Evolutionary conservation across 2,329 filamentous ascomycete species (phyloP), one percentile per base, ranked within the genome.

Genomic region (Zasmidium angulare): DNA sequence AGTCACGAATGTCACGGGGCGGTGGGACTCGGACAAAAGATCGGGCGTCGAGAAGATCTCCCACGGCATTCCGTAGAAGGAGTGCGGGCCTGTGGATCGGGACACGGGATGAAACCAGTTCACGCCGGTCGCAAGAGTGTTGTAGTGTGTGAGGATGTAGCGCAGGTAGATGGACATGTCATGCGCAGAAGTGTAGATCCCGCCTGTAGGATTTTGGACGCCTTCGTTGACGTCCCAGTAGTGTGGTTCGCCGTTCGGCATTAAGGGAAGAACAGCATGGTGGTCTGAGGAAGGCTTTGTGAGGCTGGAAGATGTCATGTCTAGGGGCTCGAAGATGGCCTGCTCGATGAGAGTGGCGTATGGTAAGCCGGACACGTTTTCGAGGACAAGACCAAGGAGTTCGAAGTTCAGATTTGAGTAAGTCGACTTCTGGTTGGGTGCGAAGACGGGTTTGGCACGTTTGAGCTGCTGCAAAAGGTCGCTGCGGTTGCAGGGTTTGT

Each of bases 41-140:
- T 69, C 69, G 43, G 77, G 72, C 1, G 74, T 77, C 0, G 77
- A 75, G 46, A 76, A 76, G 0, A 78, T 80, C 63, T 81, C 79
- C 75, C 78, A 82, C 0, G 79, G 78, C 69, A 78, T 77, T 2
- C 78, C 79, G 56, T 79, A 80, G 58, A 77, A 79, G 0, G 69
- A 74, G 23, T 75, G 62, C 14, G 75, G 53, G 0, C 76, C 75
- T 1, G 68, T 69, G 0, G 70, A 62, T 43, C 71, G 75, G 2
- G 76, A 78, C 1, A 69, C 72, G 0, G 78, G 77, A 46, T 77
- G 61, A 11, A 79, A 61, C 78, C 78, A 81, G 56, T 80, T 80
- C 7, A 77, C 47, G 0, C 75, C 73, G 2, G 69, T 74, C 0
- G 74, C 75, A 20, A 80, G 69, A 10, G 69, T 68, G 52, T 79